These are phyloP conservation scores for Candida sithepensis DNA, from an alignment of 805 yeast genomes.

Conservation along the genomic window DNA sequence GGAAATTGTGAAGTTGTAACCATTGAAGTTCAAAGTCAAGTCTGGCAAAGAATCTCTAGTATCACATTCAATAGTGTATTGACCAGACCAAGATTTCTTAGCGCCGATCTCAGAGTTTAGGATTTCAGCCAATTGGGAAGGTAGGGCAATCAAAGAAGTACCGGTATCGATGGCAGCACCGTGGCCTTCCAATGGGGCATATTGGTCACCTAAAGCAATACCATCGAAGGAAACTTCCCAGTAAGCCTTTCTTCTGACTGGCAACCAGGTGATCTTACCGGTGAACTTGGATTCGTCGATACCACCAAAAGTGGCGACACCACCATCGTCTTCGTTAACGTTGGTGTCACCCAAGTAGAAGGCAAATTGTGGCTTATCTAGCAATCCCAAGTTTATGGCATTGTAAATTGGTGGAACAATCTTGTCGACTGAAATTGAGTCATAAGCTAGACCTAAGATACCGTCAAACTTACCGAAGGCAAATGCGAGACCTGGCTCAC, in stretches of 20 bases:
- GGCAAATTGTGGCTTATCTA: conserved; percentile 83
- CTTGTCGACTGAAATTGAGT: conserved; percentile 82
- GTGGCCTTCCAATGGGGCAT: conserved; percentile 71
- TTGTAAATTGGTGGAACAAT: conserved; percentile 93
- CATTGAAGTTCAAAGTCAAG: conserved; percentile 83
- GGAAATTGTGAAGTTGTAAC: conserved; percentile 85
- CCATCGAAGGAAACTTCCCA: conserved; percentile 97
- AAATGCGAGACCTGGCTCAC: conserved; percentile 96
- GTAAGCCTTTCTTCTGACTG: conserved; percentile 98
- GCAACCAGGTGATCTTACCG: conserved; percentile 92
- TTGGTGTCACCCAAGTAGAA: conserved; percentile 83
- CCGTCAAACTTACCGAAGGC: conserved; percentile 99
- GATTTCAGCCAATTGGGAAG: conserved; percentile 93
- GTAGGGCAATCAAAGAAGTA: conserved; percentile 92
- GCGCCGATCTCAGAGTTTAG: conserved; percentile 96
- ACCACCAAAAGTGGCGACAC: conserved; percentile 95
- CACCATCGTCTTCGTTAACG: conserved; percentile 68
- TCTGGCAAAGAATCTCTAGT: conserved; percentile 84
- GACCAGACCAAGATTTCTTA: conserved; percentile 95
- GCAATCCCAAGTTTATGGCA: conserved; percentile 75
- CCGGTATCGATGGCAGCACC: conserved; percentile 99
- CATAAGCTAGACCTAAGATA: conserved; percentile 91
- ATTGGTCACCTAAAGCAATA: conserved; percentile 87
- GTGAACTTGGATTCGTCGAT: conserved; percentile 68
- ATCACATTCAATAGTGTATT: conserved; percentile 89